phyloP scores from a whole-genome alignment of 345 rosid species.

The Anacardium occidentale region DNA sequence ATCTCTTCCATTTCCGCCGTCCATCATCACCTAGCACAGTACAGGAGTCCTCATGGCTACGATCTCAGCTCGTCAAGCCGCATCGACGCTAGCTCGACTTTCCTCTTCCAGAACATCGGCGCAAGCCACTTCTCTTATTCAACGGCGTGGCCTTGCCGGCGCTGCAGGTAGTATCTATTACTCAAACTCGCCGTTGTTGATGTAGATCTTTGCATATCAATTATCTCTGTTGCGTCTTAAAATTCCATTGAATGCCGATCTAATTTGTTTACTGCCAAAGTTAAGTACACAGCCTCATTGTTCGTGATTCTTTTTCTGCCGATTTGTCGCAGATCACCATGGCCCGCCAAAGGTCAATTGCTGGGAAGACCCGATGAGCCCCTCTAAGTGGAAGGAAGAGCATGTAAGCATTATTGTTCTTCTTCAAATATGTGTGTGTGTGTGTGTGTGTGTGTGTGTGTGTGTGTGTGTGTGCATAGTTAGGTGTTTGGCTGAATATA shows the following conservation, averaged over 20 bases:
- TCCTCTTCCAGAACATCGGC: conserved; percentile 26
- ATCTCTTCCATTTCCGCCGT: neutral
- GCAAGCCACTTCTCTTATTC: conserved; percentile 41
- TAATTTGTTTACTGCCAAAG: conserved; percentile 4
- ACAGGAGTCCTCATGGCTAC: no score
- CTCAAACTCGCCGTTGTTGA: neutral
- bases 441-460: neutral
- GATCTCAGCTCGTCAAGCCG: conserved; percentile 46
- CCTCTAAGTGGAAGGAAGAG: conserved; percentile 92
- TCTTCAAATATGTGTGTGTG: neutral
- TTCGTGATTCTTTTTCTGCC: neutral
- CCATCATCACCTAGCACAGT: no score
- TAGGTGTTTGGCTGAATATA: neutral
- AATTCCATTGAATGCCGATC: conserved; percentile 14
- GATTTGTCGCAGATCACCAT: conserved; percentile 65
- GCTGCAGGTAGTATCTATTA: conserved; percentile 58
- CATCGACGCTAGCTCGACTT: conserved; percentile 30
- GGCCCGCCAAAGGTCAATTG: conserved; percentile 72
- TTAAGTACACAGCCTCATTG: neutral
- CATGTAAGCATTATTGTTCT: conserved; percentile 52
- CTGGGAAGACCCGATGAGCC: conserved; percentile 88
- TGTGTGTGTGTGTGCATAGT: neutral
- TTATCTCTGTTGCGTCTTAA: conserved; percentile 5
- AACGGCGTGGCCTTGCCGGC: conserved; percentile 79
- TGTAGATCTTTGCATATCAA: neutral